Percentiles rank a stretch among this genome's conserved stretches.
These are phyloP conservation scores for Massariosphaeria phaeospora DNA, from an alignment of 495 filamentous ascomycete genomes.

Conservation along the genomic window DNA sequence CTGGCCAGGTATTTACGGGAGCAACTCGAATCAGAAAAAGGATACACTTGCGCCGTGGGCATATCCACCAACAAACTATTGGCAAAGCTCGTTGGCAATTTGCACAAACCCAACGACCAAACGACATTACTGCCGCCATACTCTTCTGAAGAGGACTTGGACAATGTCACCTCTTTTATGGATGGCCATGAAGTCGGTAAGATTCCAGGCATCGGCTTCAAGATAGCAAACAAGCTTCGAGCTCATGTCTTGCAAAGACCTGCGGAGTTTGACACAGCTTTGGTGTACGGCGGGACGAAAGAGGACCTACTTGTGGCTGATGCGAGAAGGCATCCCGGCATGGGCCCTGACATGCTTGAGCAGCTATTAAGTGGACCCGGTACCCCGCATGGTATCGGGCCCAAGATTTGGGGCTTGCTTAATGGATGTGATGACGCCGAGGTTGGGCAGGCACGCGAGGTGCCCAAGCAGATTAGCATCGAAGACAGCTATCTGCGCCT, in stretches of 20 bases:
- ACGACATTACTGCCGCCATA: constrained; percentile 73
- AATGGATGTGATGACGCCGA: constrained; percentile 61
- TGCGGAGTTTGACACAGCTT: constrained; percentile 40
- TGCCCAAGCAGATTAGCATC: constrained; percentile 88
- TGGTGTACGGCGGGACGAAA: constrained; percentile 46
- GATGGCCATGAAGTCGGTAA: constrained; percentile 72
- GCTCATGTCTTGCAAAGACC: constrained; percentile 51
- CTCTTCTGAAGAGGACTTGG: constrained; percentile 20
- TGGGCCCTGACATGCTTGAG: constrained; percentile 58
- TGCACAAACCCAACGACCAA: constrained; percentile 80
- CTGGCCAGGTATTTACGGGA: constrained; percentile 66
- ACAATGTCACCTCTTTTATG: constrained; percentile 62
- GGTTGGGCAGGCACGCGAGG: constrained; percentile 62
- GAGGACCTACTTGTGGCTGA: constrained; percentile 60
- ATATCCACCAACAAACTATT: constrained; percentile 80
- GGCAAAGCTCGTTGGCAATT: constrained; percentile 76
- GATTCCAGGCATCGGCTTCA: constrained; percentile 81
- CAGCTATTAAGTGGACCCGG: constrained; percentile 65
- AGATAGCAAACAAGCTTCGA: constrained; percentile 65
- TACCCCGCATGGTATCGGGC: constrained; percentile 61
- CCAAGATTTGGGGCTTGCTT: constrained; percentile 56
- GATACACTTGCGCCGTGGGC: constrained; percentile 83
- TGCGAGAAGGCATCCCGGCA: constrained; percentile 55
- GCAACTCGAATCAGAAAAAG: constrained; percentile 68
- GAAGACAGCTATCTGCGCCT: constrained; percentile 81